phyloP scores from a whole-genome alignment of 805 yeast genomes.

The Kluyveromyces dobzhanskii region DNA sequence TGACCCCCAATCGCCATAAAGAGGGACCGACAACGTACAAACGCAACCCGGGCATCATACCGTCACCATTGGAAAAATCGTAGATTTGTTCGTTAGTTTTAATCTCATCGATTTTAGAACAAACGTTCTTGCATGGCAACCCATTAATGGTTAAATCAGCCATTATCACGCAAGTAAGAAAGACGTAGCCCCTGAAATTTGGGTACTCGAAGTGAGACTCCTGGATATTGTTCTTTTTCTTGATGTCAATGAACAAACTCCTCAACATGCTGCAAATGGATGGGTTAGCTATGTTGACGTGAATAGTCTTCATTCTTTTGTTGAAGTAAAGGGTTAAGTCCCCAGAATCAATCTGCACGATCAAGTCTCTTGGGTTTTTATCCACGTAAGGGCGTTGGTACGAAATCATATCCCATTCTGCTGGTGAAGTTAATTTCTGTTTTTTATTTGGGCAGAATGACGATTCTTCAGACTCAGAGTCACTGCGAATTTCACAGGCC shows the following conservation, averaged over 20 bases:
- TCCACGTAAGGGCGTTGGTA: slow-evolving; percentile 45
- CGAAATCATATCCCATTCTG: slow-evolving; percentile 16
- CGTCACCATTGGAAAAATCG: slow-evolving; percentile 11
- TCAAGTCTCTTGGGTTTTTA: slow-evolving; percentile 29
- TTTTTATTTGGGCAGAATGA: slow-evolving; percentile 13
- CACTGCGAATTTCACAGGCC: not conserved
- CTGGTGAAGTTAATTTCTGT: slow-evolving; percentile 4
- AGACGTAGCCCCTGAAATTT: not conserved
- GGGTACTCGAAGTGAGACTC: not conserved
- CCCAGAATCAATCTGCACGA: slow-evolving; percentile 34
- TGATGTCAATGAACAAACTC: not conserved
- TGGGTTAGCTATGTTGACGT: slow-evolving; percentile 15
- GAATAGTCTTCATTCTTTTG: slow-evolving; percentile 19
- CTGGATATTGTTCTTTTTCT: not conserved
- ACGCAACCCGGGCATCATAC: slow-evolving; percentile 11
- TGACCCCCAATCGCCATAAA: slow-evolving; percentile 19
- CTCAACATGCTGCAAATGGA: not conserved
- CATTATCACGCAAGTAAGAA: slow-evolving; percentile 17
- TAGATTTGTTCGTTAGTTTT: slow-evolving; percentile 13
- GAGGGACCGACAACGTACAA: slow-evolving; percentile 14
- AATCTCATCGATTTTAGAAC: slow-evolving; percentile 12
- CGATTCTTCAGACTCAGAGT: slow-evolving; percentile 3
- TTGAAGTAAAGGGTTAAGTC: slow-evolving; percentile 27
- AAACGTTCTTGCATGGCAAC: slow-evolving; percentile 12
- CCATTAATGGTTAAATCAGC: slow-evolving; percentile 15